Evolutionary conservation across 129 eudicot genomes (phyloP), one percentile per base, ranked within the genome.

Genomic region (Lactuca saligna): DNA sequence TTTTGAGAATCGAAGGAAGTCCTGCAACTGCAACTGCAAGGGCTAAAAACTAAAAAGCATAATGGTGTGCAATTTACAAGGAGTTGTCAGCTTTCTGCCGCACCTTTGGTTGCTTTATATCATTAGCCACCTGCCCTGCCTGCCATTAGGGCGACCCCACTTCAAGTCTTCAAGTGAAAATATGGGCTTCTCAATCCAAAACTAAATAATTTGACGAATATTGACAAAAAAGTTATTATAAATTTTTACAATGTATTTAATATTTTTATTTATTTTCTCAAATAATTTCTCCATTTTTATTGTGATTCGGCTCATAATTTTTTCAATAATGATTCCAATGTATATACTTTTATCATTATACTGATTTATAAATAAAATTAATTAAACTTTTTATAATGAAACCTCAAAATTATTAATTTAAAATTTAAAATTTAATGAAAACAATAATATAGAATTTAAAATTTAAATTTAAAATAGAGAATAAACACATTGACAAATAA

Each of bases 81-180:
- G 58, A 65, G 42, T 4, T 67, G 46, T 11, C 68, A 59, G 68
- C 75, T 69, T 69, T 69, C 29, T 56, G 74, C 53, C 54, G 63
- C 73, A 68, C 42, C 66, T 53, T 38, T 55, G 38, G 8, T 69
- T 6, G 65, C 57, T 70, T 70, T 70, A 70, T 71, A 71, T 32
- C 46, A 48, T 31, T 8, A 44, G 65, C 38, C 44, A 20, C 59
- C 34, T 49, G 44, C 9, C 9, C 14, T 70, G 75, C 16, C n/a
- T 44, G 66, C 57, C 65, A 60, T 65, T 65, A 60, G 75, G 75
- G 75, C 75, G 49, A 57, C 48, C 74, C 65, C 38, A 69, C 65
- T 10, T 7, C 32, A 35, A 41, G 46, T 6, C 65, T 10, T 7
- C 32, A n/a, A 41, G 46, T 14, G 20, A 60, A 60, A 17, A 14